Percentiles rank a stretch among this genome's conserved stretches.
Evolutionary conservation across 164 flowering plant genomes (phyloP).

Genomic region (Nymphaea thermarum): DNA sequence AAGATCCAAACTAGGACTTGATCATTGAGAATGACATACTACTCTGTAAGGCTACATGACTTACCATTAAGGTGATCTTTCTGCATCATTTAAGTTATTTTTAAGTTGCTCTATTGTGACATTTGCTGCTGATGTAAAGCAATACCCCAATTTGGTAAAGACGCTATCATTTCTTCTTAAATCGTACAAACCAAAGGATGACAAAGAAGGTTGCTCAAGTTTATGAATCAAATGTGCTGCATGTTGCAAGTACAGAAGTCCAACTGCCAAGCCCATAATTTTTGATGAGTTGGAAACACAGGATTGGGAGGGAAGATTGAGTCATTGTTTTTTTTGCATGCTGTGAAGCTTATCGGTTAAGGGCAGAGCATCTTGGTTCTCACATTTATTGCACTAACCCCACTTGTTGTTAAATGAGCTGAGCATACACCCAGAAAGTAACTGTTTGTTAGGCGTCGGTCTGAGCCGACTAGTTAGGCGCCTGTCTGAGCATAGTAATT

Average conservation of each 20-base stretch:
- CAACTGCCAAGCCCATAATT: constrained; percentile 51
- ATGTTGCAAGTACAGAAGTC: constrained; percentile 14
- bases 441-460: too few species aligned
- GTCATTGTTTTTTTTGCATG: constrained; percentile 70
- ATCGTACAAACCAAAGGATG: constrained; percentile 35
- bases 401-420: background rate
- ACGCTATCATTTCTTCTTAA: constrained; percentile 68
- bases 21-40: constrained; percentile 89
- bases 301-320: constrained; percentile 94
- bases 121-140: constrained; percentile 64
- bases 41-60: constrained; percentile 44
- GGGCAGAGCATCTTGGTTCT: constrained; percentile 67
- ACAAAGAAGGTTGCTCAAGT: background rate
- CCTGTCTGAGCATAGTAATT: too few species aligned
- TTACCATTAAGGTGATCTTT: background rate
- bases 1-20: constrained; percentile 71
- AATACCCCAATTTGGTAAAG: constrained; percentile 75
- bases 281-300: constrained; percentile 94
- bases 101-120: too few species aligned
- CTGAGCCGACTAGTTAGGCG: too few species aligned
- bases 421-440: too few species aligned
- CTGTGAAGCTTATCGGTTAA: constrained; percentile 65
- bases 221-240: too few species aligned
- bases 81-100: background rate
- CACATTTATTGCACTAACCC: constrained; percentile 71